Percentiles rank a stretch among this genome's conserved stretches.
Evolutionary conservation across 768 basidiomycete genomes (phyloP).

Genomic region (Trametes sanguinea): DNA sequence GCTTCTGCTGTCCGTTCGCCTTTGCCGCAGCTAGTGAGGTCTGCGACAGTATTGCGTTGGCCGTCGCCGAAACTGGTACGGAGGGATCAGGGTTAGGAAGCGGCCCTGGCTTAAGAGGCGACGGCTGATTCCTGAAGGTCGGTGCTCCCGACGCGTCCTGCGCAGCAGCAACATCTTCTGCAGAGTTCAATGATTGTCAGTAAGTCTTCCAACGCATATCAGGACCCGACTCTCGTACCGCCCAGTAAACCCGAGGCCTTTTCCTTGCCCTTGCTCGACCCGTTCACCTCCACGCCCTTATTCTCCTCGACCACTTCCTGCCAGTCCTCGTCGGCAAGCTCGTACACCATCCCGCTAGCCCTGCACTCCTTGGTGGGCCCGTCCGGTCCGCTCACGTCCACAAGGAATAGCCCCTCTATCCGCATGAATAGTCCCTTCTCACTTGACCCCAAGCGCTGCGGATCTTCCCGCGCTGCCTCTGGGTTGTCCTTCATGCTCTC

Average conservation of each 20-base stretch:
- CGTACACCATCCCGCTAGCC: constrained; percentile 74
- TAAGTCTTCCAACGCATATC: not conserved
- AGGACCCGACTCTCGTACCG: not conserved
- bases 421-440: constrained; percentile 73
- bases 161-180: not conserved
- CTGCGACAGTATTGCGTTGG: constrained; percentile 15
- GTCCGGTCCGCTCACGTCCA: constrained; percentile 48
- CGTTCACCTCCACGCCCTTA: constrained; percentile 8
- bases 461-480: constrained; percentile 28
- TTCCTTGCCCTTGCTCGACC: constrained; percentile 37
- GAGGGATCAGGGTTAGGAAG: constrained; percentile 35
- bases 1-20: not conserved
- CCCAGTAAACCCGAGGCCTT: constrained; percentile 19
- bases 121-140: constrained; percentile 34
- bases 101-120: constrained; percentile 36
- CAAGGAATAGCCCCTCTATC: constrained; percentile 64
- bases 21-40: constrained; percentile 1
- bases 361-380: constrained; percentile 59
- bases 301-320: constrained; percentile 35
- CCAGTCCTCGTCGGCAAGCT: constrained; percentile 78
- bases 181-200: too few species aligned
- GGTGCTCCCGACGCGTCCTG: constrained; percentile 15
- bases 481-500: constrained; percentile 34
- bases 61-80: constrained; percentile 26
- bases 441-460: constrained; percentile 45